Percentiles rank a stretch among this genome's conserved stretches.
phyloP scores from a whole-genome alignment of 2,329 filamentous ascomycete genomes.

The Knufia petricola region DNA sequence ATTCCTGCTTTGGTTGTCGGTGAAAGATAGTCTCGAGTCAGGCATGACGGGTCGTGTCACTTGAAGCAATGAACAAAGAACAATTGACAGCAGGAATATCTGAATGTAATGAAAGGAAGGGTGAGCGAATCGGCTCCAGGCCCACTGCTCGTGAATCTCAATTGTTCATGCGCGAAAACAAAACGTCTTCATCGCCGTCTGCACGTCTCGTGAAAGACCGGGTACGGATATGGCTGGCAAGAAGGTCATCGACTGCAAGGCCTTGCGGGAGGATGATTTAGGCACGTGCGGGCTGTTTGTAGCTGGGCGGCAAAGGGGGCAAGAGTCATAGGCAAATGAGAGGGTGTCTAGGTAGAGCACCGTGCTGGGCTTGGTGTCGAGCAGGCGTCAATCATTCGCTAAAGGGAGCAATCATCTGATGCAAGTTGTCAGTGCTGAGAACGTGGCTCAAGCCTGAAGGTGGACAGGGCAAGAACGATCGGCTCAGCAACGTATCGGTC shows the following conservation, averaged over 20 bases:
- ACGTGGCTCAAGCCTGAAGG: background rate
- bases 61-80: background rate
- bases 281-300: background rate
- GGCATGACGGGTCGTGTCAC: background rate
- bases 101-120: background rate
- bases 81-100: background rate
- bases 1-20: background rate
- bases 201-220: background rate
- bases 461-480: background rate
- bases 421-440: background rate
- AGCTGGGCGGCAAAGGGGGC: background rate
- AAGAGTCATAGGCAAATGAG: background rate
- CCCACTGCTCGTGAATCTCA: constrained; percentile 3
- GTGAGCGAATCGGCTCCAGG: constrained; percentile 1
- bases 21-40: background rate
- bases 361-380: background rate
- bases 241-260: background rate
- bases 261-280: background rate
- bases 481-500: too few relatives aligned
- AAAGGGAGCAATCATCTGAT: constrained; percentile 4
- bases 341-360: background rate
- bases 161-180: background rate
- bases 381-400: background rate
- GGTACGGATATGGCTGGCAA: background rate
- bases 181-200: background rate